These are phyloP conservation scores for Grosmannia clavigera DNA, from an alignment of 2,329 filamentous ascomycete genomes.

Conservation along the genomic window DNA sequence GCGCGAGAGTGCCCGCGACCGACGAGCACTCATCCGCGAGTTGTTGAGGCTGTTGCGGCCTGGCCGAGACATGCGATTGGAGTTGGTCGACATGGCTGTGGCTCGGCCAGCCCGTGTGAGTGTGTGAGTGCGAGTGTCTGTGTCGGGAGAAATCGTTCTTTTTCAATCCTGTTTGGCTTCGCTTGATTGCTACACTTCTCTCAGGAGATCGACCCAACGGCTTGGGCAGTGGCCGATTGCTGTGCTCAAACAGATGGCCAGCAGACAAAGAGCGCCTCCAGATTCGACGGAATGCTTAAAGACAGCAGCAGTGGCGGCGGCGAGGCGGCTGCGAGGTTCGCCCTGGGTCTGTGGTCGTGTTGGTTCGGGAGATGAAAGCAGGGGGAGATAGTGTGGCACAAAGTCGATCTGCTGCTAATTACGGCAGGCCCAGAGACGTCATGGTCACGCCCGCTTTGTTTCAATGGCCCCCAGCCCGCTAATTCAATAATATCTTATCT, in stretches of 20 bases:
- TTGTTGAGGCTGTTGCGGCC: conserved; percentile 33
- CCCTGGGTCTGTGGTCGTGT: neutral
- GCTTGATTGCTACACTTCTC: no score
- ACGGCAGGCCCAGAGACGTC: neutral
- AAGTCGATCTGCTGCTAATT: neutral
- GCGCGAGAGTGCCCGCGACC: conserved; percentile 32
- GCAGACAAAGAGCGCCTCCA: neutral
- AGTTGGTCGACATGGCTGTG: conserved; percentile 34
- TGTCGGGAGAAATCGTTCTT: no score
- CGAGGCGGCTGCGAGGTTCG: neutral
- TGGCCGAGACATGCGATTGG: conserved; percentile 32
- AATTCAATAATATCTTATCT: neutral
- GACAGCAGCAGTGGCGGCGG: neutral
- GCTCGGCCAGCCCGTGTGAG: neutral
- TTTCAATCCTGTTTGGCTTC: no score
- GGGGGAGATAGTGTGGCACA: no score
- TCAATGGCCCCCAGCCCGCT: neutral
- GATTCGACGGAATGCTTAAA: neutral
- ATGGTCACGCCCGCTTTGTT: conserved; percentile 2
- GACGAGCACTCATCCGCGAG: conserved; percentile 27
- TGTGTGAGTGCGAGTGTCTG: neutral
- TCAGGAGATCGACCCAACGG: neutral
- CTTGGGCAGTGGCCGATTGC: neutral
- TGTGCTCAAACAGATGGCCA: neutral
- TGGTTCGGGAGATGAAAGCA: neutral